Evolutionary conservation across 495 filamentous ascomycete genomes (phyloP), one percentile per base, ranked within the genome.

Genomic region (Sabuloglossum arenarium): DNA sequence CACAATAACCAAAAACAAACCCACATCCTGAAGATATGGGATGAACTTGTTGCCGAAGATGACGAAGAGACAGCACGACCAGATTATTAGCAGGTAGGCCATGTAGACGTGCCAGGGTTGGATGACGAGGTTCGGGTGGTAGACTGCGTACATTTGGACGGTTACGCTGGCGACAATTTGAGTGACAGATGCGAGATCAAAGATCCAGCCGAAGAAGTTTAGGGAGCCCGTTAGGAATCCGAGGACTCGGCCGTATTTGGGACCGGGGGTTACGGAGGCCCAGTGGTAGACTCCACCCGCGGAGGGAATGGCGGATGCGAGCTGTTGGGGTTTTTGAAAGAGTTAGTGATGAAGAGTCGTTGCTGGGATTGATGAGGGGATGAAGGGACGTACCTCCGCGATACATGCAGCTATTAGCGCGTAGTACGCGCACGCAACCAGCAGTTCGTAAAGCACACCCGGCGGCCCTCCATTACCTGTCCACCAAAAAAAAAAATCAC

Each of bases 261-360:
- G 75, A 1, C 84, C 84, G 5, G 77, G 79, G 0, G 85, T 85
- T 16, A 89, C 74, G 0, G 81, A 79, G 4, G 85, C 84, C 85
- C 85, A 91, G 65, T 91, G 86, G 60, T 90, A 90, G 1, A 94
- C 85, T 39, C 86, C 84, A n/a, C 80, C 83, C 8, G 80, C 76
- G 0, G 84, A 86, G 0, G 86, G 86, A 60, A 91, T 84, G 0
- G 82, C 75, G 0, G 85, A 88, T 11, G 86, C 81, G 47, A 90
- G 71, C 69, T 90, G 45, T 16, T 21, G n/a, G n/a, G n/a, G 42
- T 39, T 25, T 54, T 42, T 24, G 31, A 24, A 6, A 29, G 50
- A 34, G 9, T 19, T 54, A 56, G 25, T 21, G 45, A 39, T 39
- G 8, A 16, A 39, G 34, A 16, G 21, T 8, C 2, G 16, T 58